Conservation (phyloP, 2,329 filamentous ascomycete genomes). For the Diaporthe batatas region DNA sequence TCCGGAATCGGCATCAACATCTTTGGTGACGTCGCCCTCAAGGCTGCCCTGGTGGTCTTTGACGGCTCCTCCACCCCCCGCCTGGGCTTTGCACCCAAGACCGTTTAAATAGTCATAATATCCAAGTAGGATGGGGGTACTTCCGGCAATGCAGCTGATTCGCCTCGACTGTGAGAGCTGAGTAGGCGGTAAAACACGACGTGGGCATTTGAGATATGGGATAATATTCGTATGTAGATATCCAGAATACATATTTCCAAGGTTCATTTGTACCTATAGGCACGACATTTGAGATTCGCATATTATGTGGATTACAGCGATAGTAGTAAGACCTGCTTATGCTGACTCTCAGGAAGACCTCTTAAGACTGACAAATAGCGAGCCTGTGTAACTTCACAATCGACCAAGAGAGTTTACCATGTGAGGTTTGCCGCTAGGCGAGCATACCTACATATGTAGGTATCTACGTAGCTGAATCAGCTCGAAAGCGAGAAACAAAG, state of each 20-base stretch:
- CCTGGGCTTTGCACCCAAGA: slow-evolving; percentile 44
- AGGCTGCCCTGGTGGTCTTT: slow-evolving; percentile 48
- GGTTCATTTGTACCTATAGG: neutral
- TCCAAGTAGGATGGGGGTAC: neutral
- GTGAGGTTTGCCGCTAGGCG: neutral
- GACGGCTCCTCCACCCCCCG: slow-evolving; percentile 44
- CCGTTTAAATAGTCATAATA: slow-evolving; percentile 34
- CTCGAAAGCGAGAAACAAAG: neutral
- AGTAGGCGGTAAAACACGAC: neutral
- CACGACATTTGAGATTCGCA: neutral
- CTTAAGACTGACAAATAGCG: neutral
- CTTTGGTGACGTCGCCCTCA: slow-evolving; percentile 47
- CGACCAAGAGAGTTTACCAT: neutral
- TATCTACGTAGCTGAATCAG: neutral
- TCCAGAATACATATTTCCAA: neutral
- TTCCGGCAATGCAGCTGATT: neutral
- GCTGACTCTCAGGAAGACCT: neutral
- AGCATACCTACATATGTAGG: neutral
- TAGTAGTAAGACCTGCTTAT: neutral
- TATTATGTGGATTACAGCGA: neutral
- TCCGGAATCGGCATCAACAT: slow-evolving; percentile 46
- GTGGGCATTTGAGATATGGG: neutral
- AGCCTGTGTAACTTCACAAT: neutral
- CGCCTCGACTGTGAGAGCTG: too few relatives aligned
- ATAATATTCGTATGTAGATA: slow-evolving; percentile 17